Conservation (phyloP, 73 alveolate genomes). For the Tetrahymena elliotti region DNA sequence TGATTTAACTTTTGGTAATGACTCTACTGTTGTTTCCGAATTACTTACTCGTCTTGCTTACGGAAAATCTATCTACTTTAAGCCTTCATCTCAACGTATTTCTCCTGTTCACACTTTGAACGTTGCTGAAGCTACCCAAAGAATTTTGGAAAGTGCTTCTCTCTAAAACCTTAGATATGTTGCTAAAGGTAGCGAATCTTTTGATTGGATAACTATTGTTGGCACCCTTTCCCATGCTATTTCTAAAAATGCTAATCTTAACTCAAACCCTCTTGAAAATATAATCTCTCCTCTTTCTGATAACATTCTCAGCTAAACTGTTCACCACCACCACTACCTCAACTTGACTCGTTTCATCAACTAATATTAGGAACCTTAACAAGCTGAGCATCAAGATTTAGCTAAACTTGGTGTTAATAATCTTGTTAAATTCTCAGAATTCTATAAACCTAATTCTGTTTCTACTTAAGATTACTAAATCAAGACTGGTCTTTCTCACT, state of each 20-base stretch:
- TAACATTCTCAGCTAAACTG: background rate
- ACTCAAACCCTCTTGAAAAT: background rate
- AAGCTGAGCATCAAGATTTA: background rate
- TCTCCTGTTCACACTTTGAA: background rate
- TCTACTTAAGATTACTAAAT: background rate
- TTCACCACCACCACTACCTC: background rate
- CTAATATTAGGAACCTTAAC: background rate
- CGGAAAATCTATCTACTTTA: background rate
- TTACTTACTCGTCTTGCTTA: background rate
- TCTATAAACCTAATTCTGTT: background rate
- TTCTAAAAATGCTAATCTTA: background rate
- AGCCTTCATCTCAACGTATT: background rate
- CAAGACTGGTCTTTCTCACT: background rate
- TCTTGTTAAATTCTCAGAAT: background rate
- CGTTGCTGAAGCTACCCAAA: background rate
- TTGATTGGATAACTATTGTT: background rate
- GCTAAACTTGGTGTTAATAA: background rate
- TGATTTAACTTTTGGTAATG: background rate
- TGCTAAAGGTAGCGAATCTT: background rate
- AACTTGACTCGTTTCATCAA: background rate
- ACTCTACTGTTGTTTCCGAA: background rate
- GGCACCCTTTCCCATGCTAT: background rate
- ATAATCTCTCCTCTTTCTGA: background rate
- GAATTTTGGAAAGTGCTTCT: background rate
- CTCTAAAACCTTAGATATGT: background rate